Evolutionary conservation across 768 basidiomycete genomes (phyloP).

Genomic region (Lentinula raphanica): DNA sequence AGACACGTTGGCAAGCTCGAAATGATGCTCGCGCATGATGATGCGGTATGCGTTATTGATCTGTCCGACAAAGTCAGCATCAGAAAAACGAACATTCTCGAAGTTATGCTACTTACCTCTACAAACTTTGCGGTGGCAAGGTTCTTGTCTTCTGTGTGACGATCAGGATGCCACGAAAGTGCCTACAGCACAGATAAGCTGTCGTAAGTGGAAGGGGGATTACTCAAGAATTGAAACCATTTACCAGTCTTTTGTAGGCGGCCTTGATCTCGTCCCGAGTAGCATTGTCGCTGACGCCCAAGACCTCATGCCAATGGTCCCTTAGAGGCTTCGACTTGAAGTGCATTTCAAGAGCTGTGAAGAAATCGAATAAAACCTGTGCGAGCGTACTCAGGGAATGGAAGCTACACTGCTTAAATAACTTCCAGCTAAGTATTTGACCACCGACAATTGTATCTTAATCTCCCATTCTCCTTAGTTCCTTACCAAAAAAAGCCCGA

Average conservation of each 20-base stretch:
- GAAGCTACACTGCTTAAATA: slow-evolving; percentile 1
- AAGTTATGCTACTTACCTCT: slow-evolving; percentile 37
- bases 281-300: slow-evolving; percentile 42
- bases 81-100: not conserved
- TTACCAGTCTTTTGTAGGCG: slow-evolving; percentile 61
- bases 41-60: slow-evolving; percentile 53
- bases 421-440: not conserved
- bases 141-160: slow-evolving; percentile 47
- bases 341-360: not conserved
- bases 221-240: slow-evolving; percentile 18
- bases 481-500: not conserved
- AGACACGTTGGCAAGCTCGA: slow-evolving; percentile 12
- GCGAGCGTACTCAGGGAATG: not conserved
- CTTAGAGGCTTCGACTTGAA: slow-evolving; percentile 5
- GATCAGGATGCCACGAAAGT: slow-evolving; percentile 66
- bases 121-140: slow-evolving; percentile 50
- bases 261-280: slow-evolving; percentile 48
- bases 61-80: slow-evolving; percentile 23
- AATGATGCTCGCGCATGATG: slow-evolving; percentile 37
- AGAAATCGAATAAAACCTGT: slow-evolving; percentile 1
- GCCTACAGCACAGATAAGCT: slow-evolving; percentile 31
- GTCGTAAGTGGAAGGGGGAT: slow-evolving; percentile 17
- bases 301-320: slow-evolving; percentile 26
- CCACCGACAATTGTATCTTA: not conserved
- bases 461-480: not conserved